A percentile compares a stretch with the other conserved stretches of the same genome.
Conservation (phyloP, 805 yeast genomes). For the Groenewaldozyma tartarivorans region DNA sequence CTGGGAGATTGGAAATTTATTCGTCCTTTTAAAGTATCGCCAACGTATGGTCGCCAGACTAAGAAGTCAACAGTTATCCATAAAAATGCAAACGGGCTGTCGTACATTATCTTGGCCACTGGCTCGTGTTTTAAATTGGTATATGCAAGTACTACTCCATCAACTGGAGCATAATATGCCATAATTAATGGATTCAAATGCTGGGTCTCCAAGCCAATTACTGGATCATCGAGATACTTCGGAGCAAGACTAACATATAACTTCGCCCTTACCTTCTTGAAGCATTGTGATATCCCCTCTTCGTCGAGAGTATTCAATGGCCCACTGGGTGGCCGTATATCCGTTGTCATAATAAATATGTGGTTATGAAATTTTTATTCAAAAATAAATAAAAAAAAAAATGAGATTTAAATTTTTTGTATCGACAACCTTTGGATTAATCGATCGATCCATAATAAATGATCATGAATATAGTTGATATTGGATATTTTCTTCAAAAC, state of each 20-base stretch:
- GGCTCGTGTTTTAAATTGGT: conserved; percentile 43
- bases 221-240: conserved; percentile 53
- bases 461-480: too few species aligned
- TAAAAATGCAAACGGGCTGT: conserved; percentile 77
- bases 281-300: conserved; percentile 46
- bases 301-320: conserved; percentile 6
- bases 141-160: conserved; percentile 81
- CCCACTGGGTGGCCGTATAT: too few species aligned
- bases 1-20: conserved; percentile 89
- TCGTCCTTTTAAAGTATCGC: conserved; percentile 79
- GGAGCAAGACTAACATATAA: conserved; percentile 89
- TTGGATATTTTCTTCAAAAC: too few species aligned
- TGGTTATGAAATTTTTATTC: too few species aligned
- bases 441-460: too few species aligned
- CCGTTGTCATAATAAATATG: too few species aligned
- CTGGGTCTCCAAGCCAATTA: conserved; percentile 74
- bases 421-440: too few species aligned
- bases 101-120: conserved; percentile 61
- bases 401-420: too few species aligned
- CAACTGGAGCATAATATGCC: conserved; percentile 62
- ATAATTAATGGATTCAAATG: conserved; percentile 85
- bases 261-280: conserved; percentile 47
- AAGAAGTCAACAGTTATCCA: conserved; percentile 81
- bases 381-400: too few species aligned
- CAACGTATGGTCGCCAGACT: conserved; percentile 86